Evolutionary conservation across 2,329 filamentous ascomycete species (phyloP).

Genomic region (Trichoderma afroharzianum): DNA sequence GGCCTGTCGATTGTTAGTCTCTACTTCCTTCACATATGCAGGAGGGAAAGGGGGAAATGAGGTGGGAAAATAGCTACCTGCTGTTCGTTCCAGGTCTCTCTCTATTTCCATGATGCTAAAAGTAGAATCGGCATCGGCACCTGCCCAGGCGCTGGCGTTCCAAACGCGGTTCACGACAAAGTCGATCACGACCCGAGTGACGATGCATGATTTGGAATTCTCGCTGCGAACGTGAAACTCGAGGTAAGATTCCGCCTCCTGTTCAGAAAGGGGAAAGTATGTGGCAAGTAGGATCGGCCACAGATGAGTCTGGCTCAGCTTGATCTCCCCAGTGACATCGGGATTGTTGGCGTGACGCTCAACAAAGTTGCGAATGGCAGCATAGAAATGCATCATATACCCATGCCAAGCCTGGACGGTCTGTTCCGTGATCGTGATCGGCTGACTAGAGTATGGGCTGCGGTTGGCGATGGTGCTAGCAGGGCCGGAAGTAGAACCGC

Average conservation of each 20-base stretch:
- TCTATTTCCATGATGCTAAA: slow-evolving; percentile 35
- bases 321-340: slow-evolving; percentile 27
- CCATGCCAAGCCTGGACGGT: slow-evolving; percentile 34
- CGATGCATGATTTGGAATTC: slow-evolving; percentile 40
- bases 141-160: slow-evolving; percentile 38
- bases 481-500: neutral
- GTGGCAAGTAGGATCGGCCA: slow-evolving; percentile 37
- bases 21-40: no score
- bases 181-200: slow-evolving; percentile 41
- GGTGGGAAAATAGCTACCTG: slow-evolving; percentile 26
- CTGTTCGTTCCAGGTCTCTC: slow-evolving; percentile 34
- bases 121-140: slow-evolving; percentile 34
- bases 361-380: slow-evolving; percentile 35
- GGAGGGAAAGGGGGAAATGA: neutral
- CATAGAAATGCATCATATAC: slow-evolving; percentile 37
- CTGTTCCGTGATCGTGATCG: slow-evolving; percentile 36
- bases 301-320: slow-evolving; percentile 30
- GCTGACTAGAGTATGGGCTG: slow-evolving; percentile 24
- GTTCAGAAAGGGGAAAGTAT: slow-evolving; percentile 37
- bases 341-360: slow-evolving; percentile 33
- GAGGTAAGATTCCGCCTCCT: slow-evolving; percentile 40
- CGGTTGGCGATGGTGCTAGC: slow-evolving; percentile 21
- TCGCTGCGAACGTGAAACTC: slow-evolving; percentile 39
- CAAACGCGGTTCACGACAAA: slow-evolving; percentile 42
- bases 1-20: slow-evolving; percentile 27